Conservation (phyloP, 2,329 filamentous ascomycete species). For the Talaromyces rugulosus region DNA sequence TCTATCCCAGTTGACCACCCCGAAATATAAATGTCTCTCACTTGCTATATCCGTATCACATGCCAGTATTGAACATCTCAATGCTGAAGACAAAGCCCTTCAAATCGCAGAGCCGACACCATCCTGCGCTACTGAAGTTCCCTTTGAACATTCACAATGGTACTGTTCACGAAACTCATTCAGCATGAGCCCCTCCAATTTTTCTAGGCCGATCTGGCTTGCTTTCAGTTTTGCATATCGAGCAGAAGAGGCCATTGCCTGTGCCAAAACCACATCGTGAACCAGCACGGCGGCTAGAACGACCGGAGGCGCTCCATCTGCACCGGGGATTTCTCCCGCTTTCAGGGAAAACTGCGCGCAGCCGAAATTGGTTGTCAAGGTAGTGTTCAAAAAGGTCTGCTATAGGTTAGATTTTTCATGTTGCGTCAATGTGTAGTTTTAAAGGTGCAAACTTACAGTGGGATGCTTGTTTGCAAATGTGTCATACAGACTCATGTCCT, state of each 20-base stretch:
- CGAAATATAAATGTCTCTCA: neutral
- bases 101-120: constrained; percentile 27
- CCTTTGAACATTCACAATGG: constrained; percentile 58
- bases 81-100: constrained; percentile 1
- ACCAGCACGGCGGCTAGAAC: constrained; percentile 72
- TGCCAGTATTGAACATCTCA: neutral
- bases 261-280: constrained; percentile 65
- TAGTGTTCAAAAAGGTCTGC: constrained; percentile 62
- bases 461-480: constrained; percentile 83
- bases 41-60: neutral
- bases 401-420: neutral
- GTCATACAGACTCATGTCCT: constrained; percentile 83
- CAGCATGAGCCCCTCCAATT: constrained; percentile 47
- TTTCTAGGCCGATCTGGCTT: constrained; percentile 36
- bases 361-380: constrained; percentile 60
- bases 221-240: constrained; percentile 67
- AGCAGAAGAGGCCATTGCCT: constrained; percentile 58
- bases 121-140: constrained; percentile 4
- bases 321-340: constrained; percentile 40
- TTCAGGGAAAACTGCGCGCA: constrained; percentile 58
- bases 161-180: constrained; percentile 59
- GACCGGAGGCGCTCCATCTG: constrained; percentile 42
- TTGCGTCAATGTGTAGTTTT: neutral
- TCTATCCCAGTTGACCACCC: neutral
- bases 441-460: constrained; percentile 41